These are phyloP conservation scores for Colletotrichum kahawae DNA, from an alignment of 2,329 filamentous ascomycete genomes.

Conservation along the genomic window DNA sequence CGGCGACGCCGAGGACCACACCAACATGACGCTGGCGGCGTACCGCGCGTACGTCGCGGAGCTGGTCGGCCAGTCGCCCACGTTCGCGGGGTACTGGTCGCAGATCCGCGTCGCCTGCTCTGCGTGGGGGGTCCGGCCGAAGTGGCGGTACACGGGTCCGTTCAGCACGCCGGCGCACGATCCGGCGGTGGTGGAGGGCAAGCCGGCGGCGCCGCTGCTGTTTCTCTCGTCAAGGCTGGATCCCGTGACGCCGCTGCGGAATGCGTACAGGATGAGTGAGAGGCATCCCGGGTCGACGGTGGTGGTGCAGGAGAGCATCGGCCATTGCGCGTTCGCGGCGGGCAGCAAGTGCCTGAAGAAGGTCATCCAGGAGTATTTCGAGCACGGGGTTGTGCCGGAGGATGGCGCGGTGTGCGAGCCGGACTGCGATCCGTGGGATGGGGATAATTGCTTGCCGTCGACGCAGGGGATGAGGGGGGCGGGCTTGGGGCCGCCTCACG, in stretches of 20 bases:
- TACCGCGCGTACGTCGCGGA: conserved; percentile 33
- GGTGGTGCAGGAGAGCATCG: conserved; percentile 33
- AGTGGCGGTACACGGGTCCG: conserved; percentile 44
- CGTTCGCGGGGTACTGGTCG: conserved; percentile 38
- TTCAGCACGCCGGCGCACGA: conserved; percentile 32
- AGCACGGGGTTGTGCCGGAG: conserved; percentile 31
- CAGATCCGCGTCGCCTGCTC: conserved; percentile 43
- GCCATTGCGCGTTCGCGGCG: conserved; percentile 27
- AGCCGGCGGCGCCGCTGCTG: conserved; percentile 46
- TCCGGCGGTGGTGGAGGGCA: conserved; percentile 28
- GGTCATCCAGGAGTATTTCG: conserved; percentile 31
- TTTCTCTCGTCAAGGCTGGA: conserved; percentile 48
- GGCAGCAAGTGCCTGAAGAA: conserved; percentile 26
- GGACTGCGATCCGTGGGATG: conserved; percentile 24
- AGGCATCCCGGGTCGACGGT: conserved; percentile 32
- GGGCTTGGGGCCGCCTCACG: not conserved
- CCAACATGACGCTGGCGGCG: conserved; percentile 24
- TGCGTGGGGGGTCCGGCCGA: conserved; percentile 40
- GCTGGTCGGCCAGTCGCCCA: conserved; percentile 31
- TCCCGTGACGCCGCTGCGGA: conserved; percentile 49
- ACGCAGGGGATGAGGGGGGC: not conserved
- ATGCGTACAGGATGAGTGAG: conserved; percentile 34
- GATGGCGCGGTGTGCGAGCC: conserved; percentile 27
- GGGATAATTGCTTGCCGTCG: not conserved
- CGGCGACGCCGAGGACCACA: conserved; percentile 36